phyloP scores from a whole-genome alignment of 1,284 basidiomycete species.

The Megacollybia platyphylla region DNA sequence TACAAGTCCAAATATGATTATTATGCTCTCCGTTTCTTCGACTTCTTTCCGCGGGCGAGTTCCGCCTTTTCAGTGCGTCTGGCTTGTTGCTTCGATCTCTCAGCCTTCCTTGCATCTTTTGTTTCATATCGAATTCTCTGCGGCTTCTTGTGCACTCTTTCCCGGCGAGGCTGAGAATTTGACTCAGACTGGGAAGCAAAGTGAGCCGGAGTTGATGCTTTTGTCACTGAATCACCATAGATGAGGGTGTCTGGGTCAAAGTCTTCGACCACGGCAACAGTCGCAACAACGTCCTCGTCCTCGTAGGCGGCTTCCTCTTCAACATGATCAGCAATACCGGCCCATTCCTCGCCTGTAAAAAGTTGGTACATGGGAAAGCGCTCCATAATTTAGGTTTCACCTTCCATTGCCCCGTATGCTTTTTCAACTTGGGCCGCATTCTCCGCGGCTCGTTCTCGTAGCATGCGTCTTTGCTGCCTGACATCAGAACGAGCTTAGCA shows the following conservation, averaged over 20 bases:
- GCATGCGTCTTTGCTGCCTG: conserved; percentile 48
- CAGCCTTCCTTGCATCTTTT: conserved; percentile 41
- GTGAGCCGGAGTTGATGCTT: conserved; percentile 3
- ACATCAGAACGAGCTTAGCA: conserved; percentile 8
- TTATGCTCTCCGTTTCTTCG: conserved; percentile 19
- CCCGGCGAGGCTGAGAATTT: conserved; percentile 1
- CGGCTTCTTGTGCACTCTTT: conserved; percentile 10
- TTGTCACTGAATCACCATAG: conserved; percentile 22
- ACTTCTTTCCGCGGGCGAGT: conserved; percentile 45
- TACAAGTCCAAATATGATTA: neutral
- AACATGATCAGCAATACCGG: conserved; percentile 22
- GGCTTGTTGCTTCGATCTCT: conserved; percentile 43
- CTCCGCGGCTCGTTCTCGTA: conserved; percentile 55
- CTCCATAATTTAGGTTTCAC: neutral
- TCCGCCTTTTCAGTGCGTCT: conserved; percentile 56
- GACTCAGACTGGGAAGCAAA: conserved; percentile 1
- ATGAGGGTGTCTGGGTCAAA: conserved; percentile 55
- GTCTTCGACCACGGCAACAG: conserved; percentile 73
- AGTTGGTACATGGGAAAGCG: neutral
- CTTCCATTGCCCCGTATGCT: conserved; percentile 42
- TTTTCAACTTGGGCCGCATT: conserved; percentile 61
- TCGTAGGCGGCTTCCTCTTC: conserved; percentile 53
- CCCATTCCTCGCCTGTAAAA: conserved; percentile 24
- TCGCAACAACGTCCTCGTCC: conserved; percentile 66
- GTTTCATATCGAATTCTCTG: conserved; percentile 53